Percentiles rank a stretch among this genome's conserved stretches.
phyloP scores from a whole-genome alignment of 768 basidiomycete genomes.

The Termitomyces sp. region DNA sequence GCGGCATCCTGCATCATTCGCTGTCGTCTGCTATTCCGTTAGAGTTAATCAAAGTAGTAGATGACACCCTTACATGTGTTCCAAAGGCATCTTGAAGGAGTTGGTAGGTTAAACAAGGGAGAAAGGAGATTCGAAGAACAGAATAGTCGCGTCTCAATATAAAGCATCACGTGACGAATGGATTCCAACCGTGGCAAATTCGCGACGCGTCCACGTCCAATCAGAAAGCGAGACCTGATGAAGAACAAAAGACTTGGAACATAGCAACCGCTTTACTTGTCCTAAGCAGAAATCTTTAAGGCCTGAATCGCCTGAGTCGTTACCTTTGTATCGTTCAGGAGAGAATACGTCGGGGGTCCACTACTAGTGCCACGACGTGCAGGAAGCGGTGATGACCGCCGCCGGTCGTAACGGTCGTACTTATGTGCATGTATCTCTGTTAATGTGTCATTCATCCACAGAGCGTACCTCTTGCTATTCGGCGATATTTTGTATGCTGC shows the following conservation, averaged over 20 bases:
- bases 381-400: too few relatives aligned
- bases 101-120: not conserved
- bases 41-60: not conserved
- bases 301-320: too few relatives aligned
- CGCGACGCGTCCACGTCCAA: not conserved
- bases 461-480: too few relatives aligned
- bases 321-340: too few relatives aligned
- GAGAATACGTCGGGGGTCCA: too few relatives aligned
- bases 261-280: too few relatives aligned
- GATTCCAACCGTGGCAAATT: not conserved
- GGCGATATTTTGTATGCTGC: too few relatives aligned
- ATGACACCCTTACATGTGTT: constrained; percentile 26
- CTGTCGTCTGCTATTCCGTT: constrained; percentile 31
- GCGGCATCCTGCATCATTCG: constrained; percentile 26
- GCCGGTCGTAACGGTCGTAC: too few relatives aligned
- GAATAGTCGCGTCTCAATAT: constrained; percentile 23
- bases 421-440: too few relatives aligned
- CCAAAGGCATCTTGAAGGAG: constrained; percentile 26
- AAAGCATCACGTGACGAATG: constrained; percentile 24
- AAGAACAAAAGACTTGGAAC: not conserved
- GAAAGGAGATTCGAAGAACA: not conserved
- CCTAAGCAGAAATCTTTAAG: too few relatives aligned
- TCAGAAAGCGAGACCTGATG: not conserved
- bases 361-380: too few relatives aligned
- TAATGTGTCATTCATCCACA: too few relatives aligned